A percentile compares a stretch with the other conserved stretches of the same genome.
phyloP scores from a whole-genome alignment of 2,329 filamentous ascomycete genomes.

The Colletotrichum sansevieriae region DNA sequence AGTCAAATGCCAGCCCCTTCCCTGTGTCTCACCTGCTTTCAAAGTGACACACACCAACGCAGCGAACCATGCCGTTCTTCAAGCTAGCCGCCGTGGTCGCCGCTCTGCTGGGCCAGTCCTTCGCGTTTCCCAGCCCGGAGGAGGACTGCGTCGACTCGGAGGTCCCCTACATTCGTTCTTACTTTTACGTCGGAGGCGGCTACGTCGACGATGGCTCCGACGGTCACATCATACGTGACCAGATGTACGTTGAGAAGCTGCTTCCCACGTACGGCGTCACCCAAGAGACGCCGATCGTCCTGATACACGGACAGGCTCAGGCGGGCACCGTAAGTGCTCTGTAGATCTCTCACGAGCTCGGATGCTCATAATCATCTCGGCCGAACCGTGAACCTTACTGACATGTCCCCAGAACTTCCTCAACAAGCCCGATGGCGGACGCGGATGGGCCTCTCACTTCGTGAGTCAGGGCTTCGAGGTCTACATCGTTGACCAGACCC shows the following conservation, averaged over 20 bases:
- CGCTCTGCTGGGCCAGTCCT: slow-evolving; percentile 32
- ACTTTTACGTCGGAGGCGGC: slow-evolving; percentile 54
- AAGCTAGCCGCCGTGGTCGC: slow-evolving; percentile 31
- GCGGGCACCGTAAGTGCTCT: slow-evolving; percentile 53
- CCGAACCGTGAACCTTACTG: slow-evolving; percentile 12
- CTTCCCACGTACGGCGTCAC: slow-evolving; percentile 48
- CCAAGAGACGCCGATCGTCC: slow-evolving; percentile 52
- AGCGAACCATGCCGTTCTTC: slow-evolving; percentile 36
- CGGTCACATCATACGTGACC: slow-evolving; percentile 52
- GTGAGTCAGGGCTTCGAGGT: slow-evolving; percentile 59
- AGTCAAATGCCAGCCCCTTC: background rate
- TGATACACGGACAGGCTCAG: slow-evolving; percentile 58
- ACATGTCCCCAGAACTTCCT: slow-evolving; percentile 55
- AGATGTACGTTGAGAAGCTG: slow-evolving; percentile 68
- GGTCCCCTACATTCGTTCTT: slow-evolving; percentile 45
- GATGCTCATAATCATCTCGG: slow-evolving; percentile 13
- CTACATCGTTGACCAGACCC: slow-evolving; percentile 61
- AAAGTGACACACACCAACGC: slow-evolving; percentile 14
- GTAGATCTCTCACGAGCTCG: slow-evolving; percentile 9
- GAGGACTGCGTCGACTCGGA: slow-evolving; percentile 31
- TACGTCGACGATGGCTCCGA: slow-evolving; percentile 50
- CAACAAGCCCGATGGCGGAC: slow-evolving; percentile 60
- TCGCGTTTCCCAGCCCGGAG: slow-evolving; percentile 20
- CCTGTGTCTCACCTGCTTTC: slow-evolving; percentile 11
- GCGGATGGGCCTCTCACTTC: slow-evolving; percentile 63